These are phyloP conservation scores for Geranium incanum DNA, from an alignment of 441 rosid genomes.

Conservation along the genomic window DNA sequence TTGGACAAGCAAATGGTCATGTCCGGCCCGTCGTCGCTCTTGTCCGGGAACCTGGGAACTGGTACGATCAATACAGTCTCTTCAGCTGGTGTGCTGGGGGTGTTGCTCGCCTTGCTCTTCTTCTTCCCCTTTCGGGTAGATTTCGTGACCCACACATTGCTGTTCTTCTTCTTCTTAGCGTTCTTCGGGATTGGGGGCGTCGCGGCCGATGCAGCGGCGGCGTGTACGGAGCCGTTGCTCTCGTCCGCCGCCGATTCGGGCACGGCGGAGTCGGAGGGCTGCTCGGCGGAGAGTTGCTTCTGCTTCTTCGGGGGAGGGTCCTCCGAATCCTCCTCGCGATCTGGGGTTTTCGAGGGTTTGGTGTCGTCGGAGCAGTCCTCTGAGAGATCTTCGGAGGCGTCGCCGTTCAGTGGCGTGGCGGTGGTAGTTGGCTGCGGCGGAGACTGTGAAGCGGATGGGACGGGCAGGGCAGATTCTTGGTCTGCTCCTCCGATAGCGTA, in stretches of 20 bases:
- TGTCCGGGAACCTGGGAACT: constrained; percentile 68
- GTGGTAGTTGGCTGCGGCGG: too few relatives aligned
- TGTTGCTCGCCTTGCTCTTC: constrained; percentile 53
- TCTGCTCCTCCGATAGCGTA: not conserved
- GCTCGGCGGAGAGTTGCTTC: constrained; percentile 32
- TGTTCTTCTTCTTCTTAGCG: constrained; percentile 83
- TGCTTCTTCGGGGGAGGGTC: constrained; percentile 61
- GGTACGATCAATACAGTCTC: constrained; percentile 72
- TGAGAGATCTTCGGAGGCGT: constrained; percentile 41
- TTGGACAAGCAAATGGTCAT: constrained; percentile 65
- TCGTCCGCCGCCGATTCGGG: constrained; percentile 2
- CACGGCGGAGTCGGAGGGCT: not conserved
- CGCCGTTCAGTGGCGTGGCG: not conserved
- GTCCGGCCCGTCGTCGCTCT: constrained; percentile 63
- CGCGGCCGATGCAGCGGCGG: not conserved
- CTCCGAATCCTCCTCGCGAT: constrained; percentile 49
- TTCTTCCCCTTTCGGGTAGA: constrained; percentile 86
- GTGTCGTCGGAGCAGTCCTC: constrained; percentile 66
- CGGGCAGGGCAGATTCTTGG: not conserved
- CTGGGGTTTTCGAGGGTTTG: constrained; percentile 23
- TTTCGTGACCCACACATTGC: constrained; percentile 74
- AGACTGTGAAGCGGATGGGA: too few relatives aligned
- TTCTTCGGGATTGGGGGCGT: constrained; percentile 36
- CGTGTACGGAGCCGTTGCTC: not conserved
- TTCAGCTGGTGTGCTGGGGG: constrained; percentile 46